Base-by-base conservation (phyloP, 257 asterid genomes). In the Hygrophila difformis region DNA sequence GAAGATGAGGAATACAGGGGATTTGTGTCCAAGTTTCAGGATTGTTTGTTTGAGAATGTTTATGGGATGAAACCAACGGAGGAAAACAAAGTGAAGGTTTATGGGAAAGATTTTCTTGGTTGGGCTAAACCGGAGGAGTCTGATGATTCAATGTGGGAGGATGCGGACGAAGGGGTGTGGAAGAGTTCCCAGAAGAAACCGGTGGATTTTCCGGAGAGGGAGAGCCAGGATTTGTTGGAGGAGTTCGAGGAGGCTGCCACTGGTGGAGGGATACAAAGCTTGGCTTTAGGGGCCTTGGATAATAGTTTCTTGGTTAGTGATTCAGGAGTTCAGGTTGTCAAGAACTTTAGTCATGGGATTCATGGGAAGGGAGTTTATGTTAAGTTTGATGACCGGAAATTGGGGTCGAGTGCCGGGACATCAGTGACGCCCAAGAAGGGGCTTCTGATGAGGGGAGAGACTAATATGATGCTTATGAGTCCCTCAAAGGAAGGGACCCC, bases 321-420 rank as follows among this genome's bases (percentile, higher is more conserved):
- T 64, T 74, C 93, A 0, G 98, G 98, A 4, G 96, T 91, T 47
- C 96, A 91, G 63, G 96, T 91, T 47, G 99, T 91, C 59, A 91
- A 86, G 79, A 91, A 91, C 58, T 86, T 86, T 44, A 86, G 92
- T 61, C 96, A 91, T 65, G 96, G 99, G 39, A 86, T 91, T 55
- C 96, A 82, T 56, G 99, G 99, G 21, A 91, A 91, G 72, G 99
- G 96, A 47, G 95, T 78, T 6, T 78, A 82, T 58, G 96, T 91
- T 13, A 86, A 78, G 66, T 80, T 72, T 44, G 85, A 72, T 36
- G 76, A 77, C 26, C 63, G 66, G 70, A 61, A 77, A 53, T 49
- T 47, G 48, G 63, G 79, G 55, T 55, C 73, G 11, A 63, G 71
- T 42, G 19, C 49, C 45, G 76, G 72, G 12, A 74, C 51, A 14